A percentile compares a stretch with the other conserved stretches of the same genome.
Conservation (phyloP, 2,329 filamentous ascomycete genomes). For the Venturiaceae sp. region DNA sequence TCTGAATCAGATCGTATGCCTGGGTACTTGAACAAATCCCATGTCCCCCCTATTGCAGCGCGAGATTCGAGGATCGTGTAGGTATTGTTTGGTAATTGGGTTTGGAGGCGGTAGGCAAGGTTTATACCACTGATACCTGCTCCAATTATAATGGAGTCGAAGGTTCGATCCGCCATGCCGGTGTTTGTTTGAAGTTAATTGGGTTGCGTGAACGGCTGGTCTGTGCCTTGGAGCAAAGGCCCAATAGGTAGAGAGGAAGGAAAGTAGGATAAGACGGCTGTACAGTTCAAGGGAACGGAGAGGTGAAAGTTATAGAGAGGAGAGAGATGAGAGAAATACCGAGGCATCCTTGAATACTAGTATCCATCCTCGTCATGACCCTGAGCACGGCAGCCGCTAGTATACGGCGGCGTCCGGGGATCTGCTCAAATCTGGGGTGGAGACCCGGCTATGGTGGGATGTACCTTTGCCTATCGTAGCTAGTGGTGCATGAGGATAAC, state of each 20-base stretch:
- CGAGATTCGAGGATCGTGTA: conserved; percentile 63
- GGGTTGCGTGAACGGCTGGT: not conserved
- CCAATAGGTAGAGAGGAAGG: too few relatives aligned
- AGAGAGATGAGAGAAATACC: not conserved
- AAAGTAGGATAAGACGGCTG: not conserved
- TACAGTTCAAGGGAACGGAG: not conserved
- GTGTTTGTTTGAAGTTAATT: not conserved
- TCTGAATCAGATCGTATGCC: conserved; percentile 51
- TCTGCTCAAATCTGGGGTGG: not conserved
- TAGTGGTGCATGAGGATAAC: too few relatives aligned
- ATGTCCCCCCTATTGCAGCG: conserved; percentile 61
- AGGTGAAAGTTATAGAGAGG: not conserved
- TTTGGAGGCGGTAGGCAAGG: conserved; percentile 58
- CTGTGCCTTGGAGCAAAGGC: not conserved
- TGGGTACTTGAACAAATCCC: conserved; percentile 69
- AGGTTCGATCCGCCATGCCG: conserved; percentile 12
- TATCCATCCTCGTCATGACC: not conserved
- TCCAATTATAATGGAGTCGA: conserved; percentile 53
- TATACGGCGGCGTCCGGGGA: not conserved
- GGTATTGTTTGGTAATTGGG: conserved; percentile 39
- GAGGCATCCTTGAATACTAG: not conserved
- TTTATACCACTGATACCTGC: conserved; percentile 71
- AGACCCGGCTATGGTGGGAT: not conserved
- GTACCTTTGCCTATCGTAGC: too few relatives aligned
- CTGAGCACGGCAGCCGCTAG: not conserved